Evolutionary conservation across 371 early-diverging fungal species (phyloP).

Genomic region (Syncephalastrum contaminatum): DNA sequence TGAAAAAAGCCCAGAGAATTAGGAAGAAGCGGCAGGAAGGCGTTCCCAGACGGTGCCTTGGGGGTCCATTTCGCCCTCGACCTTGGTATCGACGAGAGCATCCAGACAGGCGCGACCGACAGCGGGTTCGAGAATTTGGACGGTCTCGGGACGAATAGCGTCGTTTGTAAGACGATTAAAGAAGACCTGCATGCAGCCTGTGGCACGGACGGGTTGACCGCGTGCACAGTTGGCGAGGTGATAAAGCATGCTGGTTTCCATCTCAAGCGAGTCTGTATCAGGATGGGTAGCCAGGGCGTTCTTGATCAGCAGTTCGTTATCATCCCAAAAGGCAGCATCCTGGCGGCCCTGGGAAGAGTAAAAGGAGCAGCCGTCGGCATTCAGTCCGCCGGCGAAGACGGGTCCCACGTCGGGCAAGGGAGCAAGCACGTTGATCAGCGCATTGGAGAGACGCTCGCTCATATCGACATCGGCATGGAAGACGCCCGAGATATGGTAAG

Average conservation of each 20-base stretch:
- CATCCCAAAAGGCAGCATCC: slow-evolving; percentile 79
- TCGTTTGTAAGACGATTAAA: slow-evolving; percentile 73
- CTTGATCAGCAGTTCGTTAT: slow-evolving; percentile 66
- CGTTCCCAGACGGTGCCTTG: slow-evolving; percentile 70
- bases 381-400: slow-evolving; percentile 72
- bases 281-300: slow-evolving; percentile 55
- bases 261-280: slow-evolving; percentile 76
- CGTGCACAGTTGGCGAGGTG: slow-evolving; percentile 71
- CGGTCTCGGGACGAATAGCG: slow-evolving; percentile 71
- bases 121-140: slow-evolving; percentile 55
- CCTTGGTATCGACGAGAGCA: slow-evolving; percentile 53
- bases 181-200: slow-evolving; percentile 86
- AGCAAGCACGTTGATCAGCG: slow-evolving; percentile 32
- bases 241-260: slow-evolving; percentile 89
- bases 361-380: slow-evolving; percentile 89
- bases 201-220: slow-evolving; percentile 63
- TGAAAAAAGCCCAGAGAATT: too few species aligned
- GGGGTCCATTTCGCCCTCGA: slow-evolving; percentile 47
- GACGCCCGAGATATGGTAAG: slow-evolving; percentile 68
- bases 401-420: slow-evolving; percentile 38
- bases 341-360: slow-evolving; percentile 88
- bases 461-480: slow-evolving; percentile 65
- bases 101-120: slow-evolving; percentile 78
- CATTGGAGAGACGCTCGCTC: slow-evolving; percentile 39
- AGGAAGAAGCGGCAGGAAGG: background rate